phyloP scores from a whole-genome alignment of 2,329 filamentous ascomycete genomes.

The Apiospora rasikravindrae region DNA sequence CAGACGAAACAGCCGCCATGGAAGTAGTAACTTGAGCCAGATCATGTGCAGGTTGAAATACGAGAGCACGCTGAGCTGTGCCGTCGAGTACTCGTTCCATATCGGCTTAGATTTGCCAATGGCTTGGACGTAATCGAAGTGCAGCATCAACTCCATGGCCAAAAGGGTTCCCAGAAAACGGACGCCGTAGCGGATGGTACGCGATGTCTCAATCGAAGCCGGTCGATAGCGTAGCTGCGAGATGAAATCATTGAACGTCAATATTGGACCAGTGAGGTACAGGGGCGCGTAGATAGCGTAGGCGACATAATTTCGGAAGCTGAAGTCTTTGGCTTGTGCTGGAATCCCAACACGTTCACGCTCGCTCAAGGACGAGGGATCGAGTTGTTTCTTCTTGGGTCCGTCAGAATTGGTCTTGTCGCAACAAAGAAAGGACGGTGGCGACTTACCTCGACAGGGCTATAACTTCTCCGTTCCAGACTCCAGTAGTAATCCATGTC shows the following conservation, averaged over 20 bases:
- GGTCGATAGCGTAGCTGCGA: slow-evolving; percentile 79
- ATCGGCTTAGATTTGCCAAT: slow-evolving; percentile 81
- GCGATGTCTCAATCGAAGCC: slow-evolving; percentile 70
- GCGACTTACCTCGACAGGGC: slow-evolving; percentile 77
- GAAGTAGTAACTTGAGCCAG: slow-evolving; percentile 95
- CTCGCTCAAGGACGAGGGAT: slow-evolving; percentile 86
- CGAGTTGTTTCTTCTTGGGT: slow-evolving; percentile 95
- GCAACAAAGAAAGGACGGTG: neutral
- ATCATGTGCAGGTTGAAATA: slow-evolving; percentile 97
- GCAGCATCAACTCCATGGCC: slow-evolving; percentile 88
- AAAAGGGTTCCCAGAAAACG: slow-evolving; percentile 83
- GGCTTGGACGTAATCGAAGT: slow-evolving; percentile 92
- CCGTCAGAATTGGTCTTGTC: slow-evolving; percentile 60
- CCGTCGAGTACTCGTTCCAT: slow-evolving; percentile 84
- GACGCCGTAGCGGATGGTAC: slow-evolving; percentile 80
- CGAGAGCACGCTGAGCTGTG: slow-evolving; percentile 86
- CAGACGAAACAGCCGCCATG: slow-evolving; percentile 98
- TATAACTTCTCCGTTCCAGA: slow-evolving; percentile 65
- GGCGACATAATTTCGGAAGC: slow-evolving; percentile 84
- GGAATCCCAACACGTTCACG: slow-evolving; percentile 82
- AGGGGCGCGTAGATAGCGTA: slow-evolving; percentile 92
- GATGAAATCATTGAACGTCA: slow-evolving; percentile 98
- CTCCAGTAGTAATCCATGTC: slow-evolving; percentile 98
- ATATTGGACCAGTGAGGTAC: slow-evolving; percentile 89
- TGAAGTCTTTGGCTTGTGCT: slow-evolving; percentile 73